These are phyloP conservation scores for Phytopythium boreale DNA, from an alignment of 352 stramenopile species.

Conservation along the genomic window DNA sequence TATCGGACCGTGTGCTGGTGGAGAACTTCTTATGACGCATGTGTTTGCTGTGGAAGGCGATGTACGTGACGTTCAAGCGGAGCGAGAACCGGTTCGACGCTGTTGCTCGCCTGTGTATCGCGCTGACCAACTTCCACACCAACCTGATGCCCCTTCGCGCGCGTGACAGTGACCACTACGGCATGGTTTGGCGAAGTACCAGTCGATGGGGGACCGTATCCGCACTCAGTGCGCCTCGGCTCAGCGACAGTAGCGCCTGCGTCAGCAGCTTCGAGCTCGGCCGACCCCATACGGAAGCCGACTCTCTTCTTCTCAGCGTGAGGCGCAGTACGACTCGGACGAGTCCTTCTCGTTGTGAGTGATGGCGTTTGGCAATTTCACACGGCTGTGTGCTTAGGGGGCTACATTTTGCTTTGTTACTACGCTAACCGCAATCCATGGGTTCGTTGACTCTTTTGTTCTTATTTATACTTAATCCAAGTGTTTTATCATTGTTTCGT, in stretches of 20 bases:
- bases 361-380: too few relatives aligned
- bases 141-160: not conserved
- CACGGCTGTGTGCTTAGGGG: too few relatives aligned
- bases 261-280: not conserved
- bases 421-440: too few relatives aligned
- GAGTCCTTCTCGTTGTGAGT: not conserved
- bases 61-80: not conserved
- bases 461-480: not conserved
- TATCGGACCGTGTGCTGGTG: not conserved
- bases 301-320: not conserved
- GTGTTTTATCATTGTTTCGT: not conserved
- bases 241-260: not conserved
- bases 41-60: not conserved
- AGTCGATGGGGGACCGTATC: not conserved
- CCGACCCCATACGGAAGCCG: not conserved
- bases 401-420: too few relatives aligned
- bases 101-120: not conserved
- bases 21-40: slow-evolving; percentile 2
- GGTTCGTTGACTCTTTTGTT: too few relatives aligned
- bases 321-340: not conserved
- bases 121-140: not conserved
- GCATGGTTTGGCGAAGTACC: not conserved
- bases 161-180: not conserved
- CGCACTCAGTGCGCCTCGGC: not conserved
- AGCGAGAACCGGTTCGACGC: not conserved